Evolutionary conservation across 2,329 filamentous ascomycete species (phyloP), one percentile per base, ranked within the genome.

Genomic region (Penicillium oxalicum): DNA sequence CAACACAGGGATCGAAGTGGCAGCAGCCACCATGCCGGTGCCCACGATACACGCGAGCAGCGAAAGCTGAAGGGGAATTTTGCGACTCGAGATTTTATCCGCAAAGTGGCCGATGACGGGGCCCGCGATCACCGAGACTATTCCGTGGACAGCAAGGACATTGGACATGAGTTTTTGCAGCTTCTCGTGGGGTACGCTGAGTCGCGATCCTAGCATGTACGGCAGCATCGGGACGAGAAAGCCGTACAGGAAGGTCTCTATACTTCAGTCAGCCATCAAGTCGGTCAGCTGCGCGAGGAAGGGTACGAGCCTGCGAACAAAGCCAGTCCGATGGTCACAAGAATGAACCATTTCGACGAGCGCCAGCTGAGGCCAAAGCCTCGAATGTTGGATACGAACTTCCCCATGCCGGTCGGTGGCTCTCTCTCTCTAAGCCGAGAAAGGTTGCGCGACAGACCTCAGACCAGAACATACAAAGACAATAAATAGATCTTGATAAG

Each of bases 141-240:
- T 50, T 9, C 60, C 63, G 35, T 63, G 58, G 9, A 57, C 25
- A 7, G 62, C 48, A 3, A 66, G 49, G 4, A 66, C 44, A 0
- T 53, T 45, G 8, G 60, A 58, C 9, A 54, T 63, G 32, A 58
- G 43, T 5, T 42, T 35, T 40, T 65, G 63, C 3, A 60, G 59
- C 5, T 57, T 32, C 5, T 54, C 55, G 4, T 48, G 47, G 26
- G 60, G 55, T 35, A 60, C 39, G 13, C 55, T 34, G 5, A 66
- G 48, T 12, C 62, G 59, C 7, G 44, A 49, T 48, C 62, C 54
- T 12, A 66, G 45, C 54, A 66, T 63, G 33, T 61, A 62, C 4
- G 53, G 49, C 8, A 67, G 50, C 35, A 66, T 62, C 4, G 63
- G 63, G 8, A 66, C 59, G 12, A 66, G 43, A 38, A 65, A 65